These are phyloP conservation scores for Catenaria anguillulae DNA, from an alignment of 371 early-diverging fungal genomes.

Conservation along the genomic window DNA sequence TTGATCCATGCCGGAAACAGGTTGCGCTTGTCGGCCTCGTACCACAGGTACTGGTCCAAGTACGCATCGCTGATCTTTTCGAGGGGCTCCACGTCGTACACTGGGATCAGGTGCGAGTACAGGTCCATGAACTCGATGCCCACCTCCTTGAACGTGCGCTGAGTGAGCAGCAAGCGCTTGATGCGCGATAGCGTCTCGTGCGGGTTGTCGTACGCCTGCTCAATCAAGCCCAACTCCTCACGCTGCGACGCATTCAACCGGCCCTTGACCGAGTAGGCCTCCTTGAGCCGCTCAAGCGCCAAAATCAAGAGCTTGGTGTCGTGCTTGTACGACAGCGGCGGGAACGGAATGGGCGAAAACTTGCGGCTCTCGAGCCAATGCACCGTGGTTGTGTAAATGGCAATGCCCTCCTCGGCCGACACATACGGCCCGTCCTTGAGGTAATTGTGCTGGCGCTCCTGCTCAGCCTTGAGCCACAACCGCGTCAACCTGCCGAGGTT, in stretches of 20 bases:
- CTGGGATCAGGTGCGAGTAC: constrained; percentile 86
- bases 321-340: constrained; percentile 96
- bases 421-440: constrained; percentile 96
- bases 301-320: constrained; percentile 91
- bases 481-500: constrained; percentile 96
- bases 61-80: constrained; percentile 99
- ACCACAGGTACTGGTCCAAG: constrained; percentile 97
- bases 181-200: constrained; percentile 78
- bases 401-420: constrained; percentile 92
- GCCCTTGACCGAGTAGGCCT: constrained; percentile 89
- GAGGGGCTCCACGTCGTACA: constrained; percentile 92
- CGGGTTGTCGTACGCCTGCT: constrained; percentile 95
- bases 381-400: constrained; percentile 91
- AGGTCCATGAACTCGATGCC: constrained; percentile 98
- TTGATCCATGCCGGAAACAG: constrained; percentile 97
- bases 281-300: constrained; percentile 89
- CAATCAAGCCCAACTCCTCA: constrained; percentile 92
- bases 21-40: constrained; percentile 80
- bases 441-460: constrained; percentile 97
- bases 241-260: constrained; percentile 90
- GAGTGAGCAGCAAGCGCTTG: constrained; percentile 89
- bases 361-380: constrained; percentile 97
- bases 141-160: constrained; percentile 97
- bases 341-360: constrained; percentile 97
- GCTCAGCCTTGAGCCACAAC: constrained; percentile 97